Evolutionary conservation across 2,329 filamentous ascomycete genomes (phyloP).

Genomic region (Teratosphaeria zuluensis): DNA sequence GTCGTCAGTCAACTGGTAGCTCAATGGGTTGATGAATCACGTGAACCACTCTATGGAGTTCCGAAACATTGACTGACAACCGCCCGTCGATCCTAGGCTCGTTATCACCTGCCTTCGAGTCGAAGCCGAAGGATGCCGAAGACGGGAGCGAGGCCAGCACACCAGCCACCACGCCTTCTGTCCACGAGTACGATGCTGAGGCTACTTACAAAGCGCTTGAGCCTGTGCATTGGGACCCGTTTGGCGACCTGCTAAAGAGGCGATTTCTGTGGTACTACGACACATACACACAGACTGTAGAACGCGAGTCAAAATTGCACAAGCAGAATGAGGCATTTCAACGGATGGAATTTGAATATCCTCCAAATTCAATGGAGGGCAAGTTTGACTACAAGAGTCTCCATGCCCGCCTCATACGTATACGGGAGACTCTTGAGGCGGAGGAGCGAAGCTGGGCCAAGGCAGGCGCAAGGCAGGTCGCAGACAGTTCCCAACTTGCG

Average conservation of each 20-base stretch:
- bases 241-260: conserved; percentile 81
- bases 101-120: neutral
- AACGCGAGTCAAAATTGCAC: conserved; percentile 52
- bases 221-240: conserved; percentile 62
- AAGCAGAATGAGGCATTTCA: conserved; percentile 50
- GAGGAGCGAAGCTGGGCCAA: conserved; percentile 64
- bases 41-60: too few species aligned
- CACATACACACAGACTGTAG: conserved; percentile 65
- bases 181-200: conserved; percentile 33
- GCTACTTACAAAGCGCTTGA: conserved; percentile 20
- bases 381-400: conserved; percentile 72
- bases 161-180: conserved; percentile 13
- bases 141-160: conserved; percentile 6
- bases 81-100: neutral
- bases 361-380: conserved; percentile 73
- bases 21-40: too few species aligned
- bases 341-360: conserved; percentile 81
- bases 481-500: conserved; percentile 63
- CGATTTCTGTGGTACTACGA: conserved; percentile 95
- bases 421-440: conserved; percentile 60
- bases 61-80: too few species aligned
- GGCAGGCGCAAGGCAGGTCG: conserved; percentile 54
- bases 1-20: too few species aligned
- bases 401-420: conserved; percentile 54
- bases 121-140: neutral